Percentiles rank a stretch among this genome's conserved stretches.
phyloP scores from a whole-genome alignment of 106 monocot genomes.

The Dendrobium nobile region DNA sequence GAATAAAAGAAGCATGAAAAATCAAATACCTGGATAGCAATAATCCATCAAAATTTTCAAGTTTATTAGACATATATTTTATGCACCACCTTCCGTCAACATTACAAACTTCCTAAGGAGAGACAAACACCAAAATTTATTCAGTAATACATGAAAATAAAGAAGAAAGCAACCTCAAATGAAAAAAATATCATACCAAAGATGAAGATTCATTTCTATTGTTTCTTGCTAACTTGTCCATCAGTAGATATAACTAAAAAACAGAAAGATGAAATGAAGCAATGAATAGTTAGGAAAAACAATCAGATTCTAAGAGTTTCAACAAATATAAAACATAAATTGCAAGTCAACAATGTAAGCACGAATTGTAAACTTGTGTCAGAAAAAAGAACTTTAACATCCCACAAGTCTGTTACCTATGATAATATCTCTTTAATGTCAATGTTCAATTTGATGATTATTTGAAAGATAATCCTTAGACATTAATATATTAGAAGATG shows the following conservation, averaged over 20 bases:
- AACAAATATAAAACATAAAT: neutral
- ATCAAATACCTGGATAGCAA: conserved; percentile 50
- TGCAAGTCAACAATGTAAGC: neutral
- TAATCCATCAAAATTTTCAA: conserved; percentile 38
- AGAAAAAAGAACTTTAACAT: no score
- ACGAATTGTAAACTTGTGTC: no score
- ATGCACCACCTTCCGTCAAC: conserved; percentile 71
- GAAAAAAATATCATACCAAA: conserved; percentile 35
- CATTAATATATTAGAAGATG: neutral
- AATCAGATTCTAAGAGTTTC: neutral
- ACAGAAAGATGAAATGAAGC: neutral
- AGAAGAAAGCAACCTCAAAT: neutral
- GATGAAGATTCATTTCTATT: conserved; percentile 25
- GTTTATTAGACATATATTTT: conserved; percentile 20
- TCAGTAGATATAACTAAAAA: conserved; percentile 57
- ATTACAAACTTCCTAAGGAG: conserved; percentile 51
- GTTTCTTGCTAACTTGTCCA: conserved; percentile 55
- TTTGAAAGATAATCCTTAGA: neutral
- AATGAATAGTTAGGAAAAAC: neutral
- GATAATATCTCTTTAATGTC: neutral
- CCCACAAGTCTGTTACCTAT: no score
- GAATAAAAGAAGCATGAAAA: neutral
- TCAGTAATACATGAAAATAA: neutral
- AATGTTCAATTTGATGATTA: neutral
- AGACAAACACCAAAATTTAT: conserved; percentile 5